phyloP scores from a whole-genome alignment of 1,284 basidiomycete genomes.

The Mycosarcoma mackinlayi region DNA sequence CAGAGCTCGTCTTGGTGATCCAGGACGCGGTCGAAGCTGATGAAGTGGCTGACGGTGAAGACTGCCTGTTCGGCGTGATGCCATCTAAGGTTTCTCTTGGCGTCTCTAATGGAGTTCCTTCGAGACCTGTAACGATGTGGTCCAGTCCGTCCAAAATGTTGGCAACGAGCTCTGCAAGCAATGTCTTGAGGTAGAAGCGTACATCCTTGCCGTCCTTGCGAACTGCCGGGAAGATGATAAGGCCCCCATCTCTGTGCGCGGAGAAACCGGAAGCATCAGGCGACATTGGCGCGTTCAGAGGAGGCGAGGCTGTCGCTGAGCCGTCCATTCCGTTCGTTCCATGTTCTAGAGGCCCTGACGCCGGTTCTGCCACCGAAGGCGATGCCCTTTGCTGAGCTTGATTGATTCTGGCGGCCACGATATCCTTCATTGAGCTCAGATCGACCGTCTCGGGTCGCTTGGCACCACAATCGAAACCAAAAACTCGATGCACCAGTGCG shows the following conservation, averaged over 20 bases:
- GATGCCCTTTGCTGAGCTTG: conserved; percentile 5
- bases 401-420: conserved; percentile 29
- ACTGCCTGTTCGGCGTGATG: conserved; percentile 14
- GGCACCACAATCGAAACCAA: conserved; percentile 61
- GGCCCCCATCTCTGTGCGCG: conserved; percentile 49
- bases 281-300: conserved; percentile 6
- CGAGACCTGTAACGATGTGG: conserved; percentile 49
- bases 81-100: conserved; percentile 65
- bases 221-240: conserved; percentile 65
- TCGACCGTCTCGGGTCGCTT: conserved; percentile 51
- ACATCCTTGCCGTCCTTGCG: conserved; percentile 65
- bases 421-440: conserved; percentile 48
- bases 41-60: conserved; percentile 10
- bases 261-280: conserved; percentile 49
- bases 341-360: background rate
- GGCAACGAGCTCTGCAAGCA: conserved; percentile 59
- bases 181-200: conserved; percentile 63
- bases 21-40: conserved; percentile 17
- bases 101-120: conserved; percentile 63
- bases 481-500: conserved; percentile 63
- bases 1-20: conserved; percentile 29
- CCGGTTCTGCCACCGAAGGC: background rate
- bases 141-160: conserved; percentile 60
- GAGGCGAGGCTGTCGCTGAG: background rate
- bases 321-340: background rate